A percentile compares a stretch with the other conserved stretches of the same genome.
These are phyloP conservation scores for Phlegmacium glaucopus DNA, from an alignment of 768 basidiomycete genomes.

Conservation along the genomic window DNA sequence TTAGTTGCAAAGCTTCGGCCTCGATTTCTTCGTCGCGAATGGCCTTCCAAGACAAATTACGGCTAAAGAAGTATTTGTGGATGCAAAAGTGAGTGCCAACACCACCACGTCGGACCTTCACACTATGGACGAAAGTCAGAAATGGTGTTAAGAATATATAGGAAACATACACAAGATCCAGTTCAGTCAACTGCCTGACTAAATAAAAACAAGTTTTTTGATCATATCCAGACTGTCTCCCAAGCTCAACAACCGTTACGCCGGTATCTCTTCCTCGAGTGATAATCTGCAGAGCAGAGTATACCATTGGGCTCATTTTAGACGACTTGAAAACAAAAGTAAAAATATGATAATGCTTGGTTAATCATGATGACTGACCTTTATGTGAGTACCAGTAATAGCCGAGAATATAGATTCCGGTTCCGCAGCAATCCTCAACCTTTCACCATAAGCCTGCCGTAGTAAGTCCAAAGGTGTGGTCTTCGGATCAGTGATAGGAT, in stretches of 20 bases:
- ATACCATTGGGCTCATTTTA: conserved; percentile 83
- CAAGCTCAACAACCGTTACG: conserved; percentile 74
- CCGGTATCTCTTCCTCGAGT: conserved; percentile 79
- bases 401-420: conserved; percentile 72
- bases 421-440: conserved; percentile 71
- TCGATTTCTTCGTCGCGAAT: conserved; percentile 67
- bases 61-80: conserved; percentile 81
- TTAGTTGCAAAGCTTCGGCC: conserved; percentile 32
- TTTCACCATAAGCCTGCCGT: conserved; percentile 52
- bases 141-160: neutral
- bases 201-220: conserved; percentile 90
- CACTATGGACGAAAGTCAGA: conserved; percentile 32
- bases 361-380: conserved; percentile 43
- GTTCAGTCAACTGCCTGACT: conserved; percentile 67
- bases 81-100: conserved; percentile 76
- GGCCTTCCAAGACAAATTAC: conserved; percentile 70
- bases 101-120: conserved; percentile 76
- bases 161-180: conserved; percentile 65
- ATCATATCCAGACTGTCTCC: conserved; percentile 76
- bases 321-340: conserved; percentile 47
- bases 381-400: conserved; percentile 81
- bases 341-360: neutral
- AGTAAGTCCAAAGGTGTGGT: conserved; percentile 55
- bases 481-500: conserved; percentile 53
- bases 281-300: conserved; percentile 78